Evolutionary conservation across 331 rosid genomes (phyloP).

Genomic region (Cydonia oblonga): DNA sequence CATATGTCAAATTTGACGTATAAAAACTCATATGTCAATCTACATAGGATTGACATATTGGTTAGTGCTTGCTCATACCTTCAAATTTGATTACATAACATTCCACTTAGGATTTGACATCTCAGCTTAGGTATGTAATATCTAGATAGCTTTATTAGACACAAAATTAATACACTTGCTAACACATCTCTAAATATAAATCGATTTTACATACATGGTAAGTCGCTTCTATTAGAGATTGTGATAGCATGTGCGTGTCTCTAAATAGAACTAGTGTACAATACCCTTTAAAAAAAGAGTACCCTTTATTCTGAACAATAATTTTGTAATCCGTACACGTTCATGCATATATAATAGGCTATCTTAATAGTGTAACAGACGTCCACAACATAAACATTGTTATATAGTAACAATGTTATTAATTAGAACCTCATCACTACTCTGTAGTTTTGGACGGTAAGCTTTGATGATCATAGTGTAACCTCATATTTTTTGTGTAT

Average conservation of each 20-base stretch:
- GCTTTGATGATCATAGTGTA: not conserved
- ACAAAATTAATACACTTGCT: not conserved
- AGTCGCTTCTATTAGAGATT: not conserved
- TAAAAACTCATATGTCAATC: too few species aligned
- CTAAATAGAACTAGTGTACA: too few species aligned
- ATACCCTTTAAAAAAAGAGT: not conserved
- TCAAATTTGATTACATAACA: too few species aligned
- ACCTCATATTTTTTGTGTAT: not conserved
- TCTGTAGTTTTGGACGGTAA: not conserved
- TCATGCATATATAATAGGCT: not conserved
- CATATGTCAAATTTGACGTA: too few species aligned
- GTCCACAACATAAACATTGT: not conserved
- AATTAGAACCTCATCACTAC: not conserved
- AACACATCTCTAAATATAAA: not conserved
- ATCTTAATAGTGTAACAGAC: not conserved
- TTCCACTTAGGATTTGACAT: too few species aligned
- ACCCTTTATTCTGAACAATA: not conserved
- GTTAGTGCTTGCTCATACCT: too few species aligned
- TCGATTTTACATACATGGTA: not conserved
- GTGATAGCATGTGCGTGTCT: too few species aligned
- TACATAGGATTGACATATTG: too few species aligned
- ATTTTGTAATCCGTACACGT: not conserved
- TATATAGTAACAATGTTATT: not conserved
- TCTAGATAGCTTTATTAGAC: not conserved
- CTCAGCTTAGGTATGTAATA: not conserved